phyloP scores from a whole-genome alignment of 1,284 basidiomycete species.

The Ceratobasidium sp. region DNA sequence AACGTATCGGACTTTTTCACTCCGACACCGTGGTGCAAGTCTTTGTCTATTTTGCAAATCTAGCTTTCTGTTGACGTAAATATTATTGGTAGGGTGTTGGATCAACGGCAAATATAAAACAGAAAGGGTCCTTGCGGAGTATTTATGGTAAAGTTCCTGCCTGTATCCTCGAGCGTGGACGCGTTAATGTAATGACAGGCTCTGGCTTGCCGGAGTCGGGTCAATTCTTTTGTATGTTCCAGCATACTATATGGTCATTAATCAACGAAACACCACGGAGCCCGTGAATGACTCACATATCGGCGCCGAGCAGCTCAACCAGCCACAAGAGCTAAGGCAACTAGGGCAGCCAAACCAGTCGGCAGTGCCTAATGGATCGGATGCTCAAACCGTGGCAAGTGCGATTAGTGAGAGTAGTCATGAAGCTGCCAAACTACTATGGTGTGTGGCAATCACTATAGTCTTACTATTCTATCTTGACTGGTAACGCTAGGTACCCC shows the following conservation, averaged over 20 bases:
- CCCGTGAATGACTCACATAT: neutral
- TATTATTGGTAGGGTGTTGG: conserved; percentile 20
- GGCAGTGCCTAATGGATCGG: too few relatives aligned
- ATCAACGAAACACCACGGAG: neutral
- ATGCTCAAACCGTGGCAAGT: too few relatives aligned
- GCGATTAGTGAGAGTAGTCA: too few relatives aligned
- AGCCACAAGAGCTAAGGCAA: too few relatives aligned
- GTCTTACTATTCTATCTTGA: too few relatives aligned
- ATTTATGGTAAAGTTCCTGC: neutral
- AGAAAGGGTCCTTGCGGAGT: conserved; percentile 17
- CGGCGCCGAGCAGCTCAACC: too few relatives aligned
- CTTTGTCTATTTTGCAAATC: neutral
- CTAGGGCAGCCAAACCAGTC: too few relatives aligned
- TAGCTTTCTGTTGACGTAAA: neutral
- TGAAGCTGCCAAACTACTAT: neutral
- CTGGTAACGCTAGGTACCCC: conserved; percentile 26
- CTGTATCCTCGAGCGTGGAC: too few relatives aligned
- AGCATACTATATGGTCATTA: neutral
- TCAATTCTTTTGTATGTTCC: conserved; percentile 12
- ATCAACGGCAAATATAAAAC: conserved; percentile 20
- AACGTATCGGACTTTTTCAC: neutral
- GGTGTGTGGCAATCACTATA: neutral
- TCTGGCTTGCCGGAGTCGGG: conserved; percentile 25
- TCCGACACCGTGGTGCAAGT: conserved; percentile 35
- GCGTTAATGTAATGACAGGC: neutral